Percentiles rank a stretch among this genome's conserved stretches.
phyloP scores from a whole-genome alignment of 805 yeast genomes.

The Monosporozyma solicola region DNA sequence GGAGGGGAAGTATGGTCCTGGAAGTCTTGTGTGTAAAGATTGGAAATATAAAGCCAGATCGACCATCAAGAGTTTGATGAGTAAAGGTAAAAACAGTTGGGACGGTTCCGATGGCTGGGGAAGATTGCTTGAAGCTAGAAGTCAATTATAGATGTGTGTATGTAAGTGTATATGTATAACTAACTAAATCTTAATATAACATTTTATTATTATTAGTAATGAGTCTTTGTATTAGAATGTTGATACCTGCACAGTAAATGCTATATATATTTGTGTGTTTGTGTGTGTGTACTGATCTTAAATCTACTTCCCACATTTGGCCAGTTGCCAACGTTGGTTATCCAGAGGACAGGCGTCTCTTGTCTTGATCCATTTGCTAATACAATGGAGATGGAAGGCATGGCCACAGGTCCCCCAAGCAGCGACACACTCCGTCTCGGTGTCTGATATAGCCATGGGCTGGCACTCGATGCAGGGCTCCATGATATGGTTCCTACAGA shows the following conservation, averaged over 20 bases:
- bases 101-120: slow-evolving; percentile 75
- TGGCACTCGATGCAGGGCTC: slow-evolving; percentile 97
- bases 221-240: not conserved
- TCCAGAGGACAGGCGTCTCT: slow-evolving; percentile 96
- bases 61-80: slow-evolving; percentile 61
- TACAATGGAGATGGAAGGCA: slow-evolving; percentile 97
- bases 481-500: slow-evolving; percentile 96
- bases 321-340: slow-evolving; percentile 78
- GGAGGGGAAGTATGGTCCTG: slow-evolving; percentile 72
- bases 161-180: not conserved
- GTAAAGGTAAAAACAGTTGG: slow-evolving; percentile 74
- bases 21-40: slow-evolving; percentile 78
- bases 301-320: slow-evolving; percentile 57
- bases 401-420: slow-evolving; percentile 98
- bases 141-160: slow-evolving; percentile 9
- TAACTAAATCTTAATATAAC: not conserved
- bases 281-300: not conserved
- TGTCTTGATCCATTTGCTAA: slow-evolving; percentile 87
- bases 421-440: slow-evolving; percentile 74
- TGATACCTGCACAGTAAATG: not conserved
- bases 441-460: slow-evolving; percentile 56
- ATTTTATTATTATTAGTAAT: not conserved
- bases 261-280: not conserved
- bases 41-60: slow-evolving; percentile 82
- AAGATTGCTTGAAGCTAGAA: slow-evolving; percentile 37